Evolutionary conservation across 2,329 filamentous ascomycete species (phyloP).

Genomic region (Fusarium siculi): DNA sequence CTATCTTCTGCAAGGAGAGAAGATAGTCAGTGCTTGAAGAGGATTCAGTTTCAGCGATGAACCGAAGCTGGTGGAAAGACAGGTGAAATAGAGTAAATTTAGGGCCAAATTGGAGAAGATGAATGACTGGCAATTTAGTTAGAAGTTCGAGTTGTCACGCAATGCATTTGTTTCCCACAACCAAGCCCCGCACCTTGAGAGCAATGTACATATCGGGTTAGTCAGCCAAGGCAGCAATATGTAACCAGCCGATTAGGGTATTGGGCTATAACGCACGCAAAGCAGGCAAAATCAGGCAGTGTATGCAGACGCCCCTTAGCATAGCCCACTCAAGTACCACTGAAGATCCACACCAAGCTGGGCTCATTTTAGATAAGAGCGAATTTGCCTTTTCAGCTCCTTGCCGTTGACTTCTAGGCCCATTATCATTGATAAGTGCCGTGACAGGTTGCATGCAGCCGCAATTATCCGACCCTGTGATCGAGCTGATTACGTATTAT

Average conservation of each 20-base stretch:
- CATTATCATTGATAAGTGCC: background rate
- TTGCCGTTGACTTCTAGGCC: background rate
- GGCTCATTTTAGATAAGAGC: background rate
- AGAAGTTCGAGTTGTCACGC: accelerated
- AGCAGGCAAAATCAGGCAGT: background rate
- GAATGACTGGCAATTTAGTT: background rate
- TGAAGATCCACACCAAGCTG: background rate
- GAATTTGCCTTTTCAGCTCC: background rate
- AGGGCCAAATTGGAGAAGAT: accelerated
- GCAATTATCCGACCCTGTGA: background rate
- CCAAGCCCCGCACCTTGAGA: background rate
- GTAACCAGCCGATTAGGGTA: background rate
- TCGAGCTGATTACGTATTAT: background rate
- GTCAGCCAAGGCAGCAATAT: background rate
- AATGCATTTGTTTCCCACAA: accelerated
- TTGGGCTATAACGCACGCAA: background rate
- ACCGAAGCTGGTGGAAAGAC: background rate
- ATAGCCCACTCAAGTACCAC: background rate
- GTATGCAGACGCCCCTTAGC: background rate
- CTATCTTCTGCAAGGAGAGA: accelerated
- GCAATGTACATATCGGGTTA: accelerated
- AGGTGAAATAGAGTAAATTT: too few species aligned
- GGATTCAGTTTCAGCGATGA: background rate
- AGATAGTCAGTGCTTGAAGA: background rate
- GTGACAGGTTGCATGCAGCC: accelerated